Evolutionary conservation across 768 basidiomycete species (phyloP).

Genomic region (Macrocybe gigantea): DNA sequence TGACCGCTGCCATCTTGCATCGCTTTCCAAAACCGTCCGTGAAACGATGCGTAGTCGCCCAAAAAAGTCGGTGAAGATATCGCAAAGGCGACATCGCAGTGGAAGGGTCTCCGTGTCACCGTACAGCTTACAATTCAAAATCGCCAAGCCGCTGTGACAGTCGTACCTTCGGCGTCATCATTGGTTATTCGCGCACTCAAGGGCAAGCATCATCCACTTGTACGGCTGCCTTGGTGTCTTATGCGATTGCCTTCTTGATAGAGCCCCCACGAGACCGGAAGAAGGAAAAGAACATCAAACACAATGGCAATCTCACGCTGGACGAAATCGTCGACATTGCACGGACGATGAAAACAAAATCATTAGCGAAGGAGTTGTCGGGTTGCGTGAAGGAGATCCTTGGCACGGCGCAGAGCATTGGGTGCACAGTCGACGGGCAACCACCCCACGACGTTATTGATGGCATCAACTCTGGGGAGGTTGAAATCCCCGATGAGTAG

Average conservation of each 20-base stretch:
- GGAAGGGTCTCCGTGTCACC: constrained; percentile 99
- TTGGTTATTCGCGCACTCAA: constrained; percentile 98
- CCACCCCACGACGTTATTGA: constrained; percentile 93
- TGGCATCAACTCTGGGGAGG: constrained; percentile 74
- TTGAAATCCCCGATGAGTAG: constrained; percentile 86
- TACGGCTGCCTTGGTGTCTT: background rate
- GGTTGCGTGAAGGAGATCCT: constrained; percentile 96
- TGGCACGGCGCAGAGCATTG: constrained; percentile 94
- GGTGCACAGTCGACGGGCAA: constrained; percentile 93
- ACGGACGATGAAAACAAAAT: constrained; percentile 93
- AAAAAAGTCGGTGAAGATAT: constrained; percentile 99
- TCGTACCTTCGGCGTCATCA: constrained; percentile 95
- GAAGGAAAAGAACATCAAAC: constrained; percentile 99
- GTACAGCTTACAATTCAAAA: constrained; percentile 99
- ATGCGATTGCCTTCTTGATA: constrained; percentile 22
- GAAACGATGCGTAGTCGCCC: constrained; percentile 62
- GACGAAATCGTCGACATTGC: constrained; percentile 96
- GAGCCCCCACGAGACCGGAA: constrained; percentile 99
- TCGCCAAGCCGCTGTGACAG: constrained; percentile 95
- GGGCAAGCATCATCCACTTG: constrained; percentile 46
- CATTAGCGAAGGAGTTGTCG: constrained; percentile 85
- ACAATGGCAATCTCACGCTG: constrained; percentile 87
- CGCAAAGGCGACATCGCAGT: constrained; percentile 94
- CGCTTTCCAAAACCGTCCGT: too few relatives aligned
- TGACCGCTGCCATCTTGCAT: too few relatives aligned